Evolutionary conservation across 768 basidiomycete species (phyloP).

Genomic region (Naganishia randhawae): DNA sequence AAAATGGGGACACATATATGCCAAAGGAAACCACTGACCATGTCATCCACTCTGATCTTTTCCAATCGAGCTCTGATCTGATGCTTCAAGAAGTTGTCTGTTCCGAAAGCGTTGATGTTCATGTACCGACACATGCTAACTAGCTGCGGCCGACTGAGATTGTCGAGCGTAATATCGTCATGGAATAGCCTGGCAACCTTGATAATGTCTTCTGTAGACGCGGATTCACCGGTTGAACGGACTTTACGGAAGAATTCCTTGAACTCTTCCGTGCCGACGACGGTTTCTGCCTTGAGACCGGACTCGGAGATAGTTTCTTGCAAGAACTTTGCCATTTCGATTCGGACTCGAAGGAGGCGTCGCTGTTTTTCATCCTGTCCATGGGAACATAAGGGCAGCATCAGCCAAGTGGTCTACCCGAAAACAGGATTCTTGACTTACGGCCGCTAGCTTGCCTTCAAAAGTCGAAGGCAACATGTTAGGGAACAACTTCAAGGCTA

Average conservation of each 20-base stretch:
- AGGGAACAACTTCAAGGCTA: conserved; percentile 94
- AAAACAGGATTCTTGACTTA: conserved; percentile 49
- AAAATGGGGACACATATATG: background rate
- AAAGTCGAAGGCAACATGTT: conserved; percentile 99
- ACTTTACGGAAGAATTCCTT: conserved; percentile 99
- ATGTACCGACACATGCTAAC: conserved; percentile 97
- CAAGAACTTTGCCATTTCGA: conserved; percentile 99
- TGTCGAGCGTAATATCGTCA: conserved; percentile 95
- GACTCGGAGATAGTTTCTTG: conserved; percentile 95
- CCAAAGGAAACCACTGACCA: conserved; percentile 41
- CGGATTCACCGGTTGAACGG: conserved; percentile 89
- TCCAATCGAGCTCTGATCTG: conserved; percentile 78
- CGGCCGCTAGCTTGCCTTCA: conserved; percentile 92
- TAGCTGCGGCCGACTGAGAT: conserved; percentile 93
- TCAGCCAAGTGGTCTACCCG: background rate
- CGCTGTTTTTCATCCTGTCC: conserved; percentile 89
- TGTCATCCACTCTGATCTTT: conserved; percentile 83
- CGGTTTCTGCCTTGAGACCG: conserved; percentile 80
- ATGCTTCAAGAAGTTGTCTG: conserved; percentile 94
- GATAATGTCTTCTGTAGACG: conserved; percentile 81
- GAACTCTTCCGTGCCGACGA: conserved; percentile 90
- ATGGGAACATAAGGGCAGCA: conserved; percentile 26
- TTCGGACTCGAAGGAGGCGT: conserved; percentile 84
- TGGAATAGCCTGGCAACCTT: conserved; percentile 95
- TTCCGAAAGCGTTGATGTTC: conserved; percentile 97